Base-by-base conservation (phyloP, 2,329 filamentous ascomycete genomes). In the Pseudogymnoascus sp. region DNA sequence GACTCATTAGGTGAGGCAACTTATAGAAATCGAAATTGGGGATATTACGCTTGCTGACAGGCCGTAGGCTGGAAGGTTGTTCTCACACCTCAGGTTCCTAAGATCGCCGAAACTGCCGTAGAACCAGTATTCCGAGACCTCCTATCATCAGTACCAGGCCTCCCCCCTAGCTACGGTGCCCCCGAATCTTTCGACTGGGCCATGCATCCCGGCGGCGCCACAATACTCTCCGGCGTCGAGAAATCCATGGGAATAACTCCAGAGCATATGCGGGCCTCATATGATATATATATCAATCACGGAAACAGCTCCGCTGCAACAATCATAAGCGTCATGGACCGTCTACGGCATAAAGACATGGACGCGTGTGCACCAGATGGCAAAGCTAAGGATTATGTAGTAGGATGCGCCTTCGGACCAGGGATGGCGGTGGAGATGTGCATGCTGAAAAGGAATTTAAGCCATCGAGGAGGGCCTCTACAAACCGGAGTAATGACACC, bases 291-390 rank as follows among this genome's bases (percentile, higher is more conserved):
- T 67, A 83, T 84, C 58, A 81, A 82, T 59, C 83, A 84, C 66
- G 87, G 87, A 1, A 90, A 90, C 72, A 85, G 82, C 37, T 86
- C 84, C 63, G 88, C 86, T 1, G 84, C 87, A 7, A 88, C 86
- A 2, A 84, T 89, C 11, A 83, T 88, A 66, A 84, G 83, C 64
- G 86, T 90, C 0, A 74, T 90, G 71, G 78, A 89, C 65, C 77
- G 80, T 11, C 67, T 89, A 66, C 76, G 86, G 5, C 70, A 75
- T 20, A 82, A 83, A 66, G 82, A 85, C 8, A 86, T 86, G 82
- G 83, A 86, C 62, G 76, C 74, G 3, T 58, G 81, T 6, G 81
- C 82, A 0, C 81, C 82, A 0, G 77, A 71, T 1, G 81, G 79
- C 2, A 74, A 74, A 72, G 73, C 59, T 67, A 78, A 79, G 36